Base-by-base conservation (phyloP, 495 filamentous ascomycete genomes). In the Talaromyces trachyspermus region DNA sequence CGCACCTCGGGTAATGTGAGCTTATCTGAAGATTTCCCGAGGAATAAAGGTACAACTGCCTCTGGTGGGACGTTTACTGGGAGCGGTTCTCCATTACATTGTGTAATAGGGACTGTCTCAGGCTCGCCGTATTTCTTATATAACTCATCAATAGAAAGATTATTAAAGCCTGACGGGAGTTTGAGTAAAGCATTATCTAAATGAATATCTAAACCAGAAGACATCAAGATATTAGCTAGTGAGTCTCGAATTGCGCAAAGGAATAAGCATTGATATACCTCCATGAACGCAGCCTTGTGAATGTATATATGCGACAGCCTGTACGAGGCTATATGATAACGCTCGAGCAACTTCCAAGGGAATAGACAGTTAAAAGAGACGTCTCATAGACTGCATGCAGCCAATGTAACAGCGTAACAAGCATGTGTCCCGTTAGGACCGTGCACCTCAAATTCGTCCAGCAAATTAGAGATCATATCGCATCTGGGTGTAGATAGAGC, bases 101-200 rank as follows among this genome's bases (percentile, higher is more conserved):
- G 17, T 10, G 50, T 49, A 49, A 49, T 39, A 18, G 49, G 14
- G 32, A 51, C 35, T 22, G 35, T 47, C 26, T 61, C 43, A 10
- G 58, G 57, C 9, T 55, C 46, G 2, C 54, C 54, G 49, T 58
- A 60, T n/a, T 54, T 43, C 10, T 39, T 41, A 43, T 61, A 57
- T 3, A 63, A 41, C 27, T 61, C 18, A 7, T 54, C 37, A 14
- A 58, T 48, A 8, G 58, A 53, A 24, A 65, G 51, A 48, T 49
- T 19, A 46, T 58, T 46, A 35, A 71, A 54, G 35, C 40, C 54
- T 18, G 48, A 55, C n/a, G 64, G 65, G 1, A 69, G 54, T 23
- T 67, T 63, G 20, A 66, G 48, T 11, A 71, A 45, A n/a, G 64
- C 35, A 22, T 70, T 71, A 14, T 54, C 45, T 4, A 69, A 42